These are phyloP conservation scores for Cutaneotrichosporon sp. DNA, from an alignment of 1,284 basidiomycete genomes.

Conservation along the genomic window DNA sequence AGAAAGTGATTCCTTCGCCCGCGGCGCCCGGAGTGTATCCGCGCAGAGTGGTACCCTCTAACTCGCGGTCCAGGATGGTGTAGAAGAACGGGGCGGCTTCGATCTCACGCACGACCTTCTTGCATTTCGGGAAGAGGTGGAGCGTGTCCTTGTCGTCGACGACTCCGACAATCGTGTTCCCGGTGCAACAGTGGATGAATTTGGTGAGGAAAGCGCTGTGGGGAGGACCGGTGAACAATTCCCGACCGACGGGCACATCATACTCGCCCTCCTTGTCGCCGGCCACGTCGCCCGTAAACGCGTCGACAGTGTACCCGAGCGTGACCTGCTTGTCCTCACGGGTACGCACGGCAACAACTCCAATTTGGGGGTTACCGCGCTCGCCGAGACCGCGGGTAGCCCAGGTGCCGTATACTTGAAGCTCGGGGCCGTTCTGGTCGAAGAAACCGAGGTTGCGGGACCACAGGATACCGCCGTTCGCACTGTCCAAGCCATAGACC, in stretches of 20 bases:
- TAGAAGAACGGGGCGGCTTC: constrained; percentile 39
- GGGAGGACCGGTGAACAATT: constrained; percentile 36
- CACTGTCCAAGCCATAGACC: constrained; percentile 77
- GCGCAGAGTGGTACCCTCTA: constrained; percentile 29
- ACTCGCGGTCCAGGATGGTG: constrained; percentile 22
- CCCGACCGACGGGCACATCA: constrained; percentile 38
- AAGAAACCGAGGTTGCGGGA: constrained; percentile 58
- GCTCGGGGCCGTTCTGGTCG: constrained; percentile 32
- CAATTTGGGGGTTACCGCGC: constrained; percentile 41
- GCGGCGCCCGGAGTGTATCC: constrained; percentile 21
- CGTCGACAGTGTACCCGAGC: constrained; percentile 74
- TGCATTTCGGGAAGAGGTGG: constrained; percentile 51
- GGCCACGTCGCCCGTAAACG: constrained; percentile 65
- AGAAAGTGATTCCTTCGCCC: constrained; percentile 13
- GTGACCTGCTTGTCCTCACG: constrained; percentile 50
- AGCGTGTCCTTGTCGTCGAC: constrained; percentile 36
- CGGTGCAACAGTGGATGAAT: constrained; percentile 46
- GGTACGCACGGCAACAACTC: constrained; percentile 38
- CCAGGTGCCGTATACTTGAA: constrained; percentile 40
- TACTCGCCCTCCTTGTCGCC: constrained; percentile 30
- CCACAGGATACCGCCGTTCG: constrained; percentile 74
- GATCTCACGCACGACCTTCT: constrained; percentile 42
- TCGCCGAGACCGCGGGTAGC: constrained; percentile 41
- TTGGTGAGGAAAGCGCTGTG: constrained; percentile 43
- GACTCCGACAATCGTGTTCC: constrained; percentile 44